phyloP scores from a whole-genome alignment of 495 filamentous ascomycete species.

The Penicillium manginii region DNA sequence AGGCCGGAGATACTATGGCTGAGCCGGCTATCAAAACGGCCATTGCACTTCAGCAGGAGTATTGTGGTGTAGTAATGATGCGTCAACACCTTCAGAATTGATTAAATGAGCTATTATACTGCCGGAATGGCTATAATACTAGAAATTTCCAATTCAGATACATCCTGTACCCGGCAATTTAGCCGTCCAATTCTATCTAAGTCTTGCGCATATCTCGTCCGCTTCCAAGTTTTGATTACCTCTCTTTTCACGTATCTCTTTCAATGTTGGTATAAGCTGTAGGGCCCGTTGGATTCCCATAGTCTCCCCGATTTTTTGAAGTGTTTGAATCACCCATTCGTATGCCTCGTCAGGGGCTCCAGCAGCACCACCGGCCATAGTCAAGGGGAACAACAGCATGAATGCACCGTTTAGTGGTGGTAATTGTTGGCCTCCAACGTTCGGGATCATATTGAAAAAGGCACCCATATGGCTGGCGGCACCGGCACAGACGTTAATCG shows the following conservation, averaged over 20 bases:
- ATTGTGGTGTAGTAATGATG: too few species aligned
- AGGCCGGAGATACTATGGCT: too few species aligned
- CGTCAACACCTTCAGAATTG: too few species aligned
- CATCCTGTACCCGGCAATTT: not conserved
- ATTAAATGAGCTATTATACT: too few species aligned
- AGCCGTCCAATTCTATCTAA: not conserved
- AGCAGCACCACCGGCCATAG: conserved; percentile 31
- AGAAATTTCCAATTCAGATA: not conserved
- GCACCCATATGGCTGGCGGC: conserved; percentile 22
- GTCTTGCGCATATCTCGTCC: not conserved
- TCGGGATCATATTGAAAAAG: conserved; percentile 1
- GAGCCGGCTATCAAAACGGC: too few species aligned
- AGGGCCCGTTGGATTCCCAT: conserved; percentile 34
- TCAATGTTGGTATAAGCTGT: conserved; percentile 24
- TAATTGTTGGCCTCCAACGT: not conserved
- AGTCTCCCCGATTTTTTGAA: conserved; percentile 32
- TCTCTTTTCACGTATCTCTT: conserved; percentile 11
- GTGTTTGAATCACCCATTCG: conserved; percentile 31
- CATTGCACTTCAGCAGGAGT: too few species aligned
- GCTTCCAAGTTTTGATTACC: not conserved
- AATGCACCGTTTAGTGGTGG: conserved; percentile 35
- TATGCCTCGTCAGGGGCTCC: conserved; percentile 33
- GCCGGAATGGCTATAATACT: not conserved
- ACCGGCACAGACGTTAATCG: conserved; percentile 23
- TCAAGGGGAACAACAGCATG: conserved; percentile 35